Base-by-base conservation (phyloP, 306 rosid genomes). In the Purshia tridentata region DNA sequence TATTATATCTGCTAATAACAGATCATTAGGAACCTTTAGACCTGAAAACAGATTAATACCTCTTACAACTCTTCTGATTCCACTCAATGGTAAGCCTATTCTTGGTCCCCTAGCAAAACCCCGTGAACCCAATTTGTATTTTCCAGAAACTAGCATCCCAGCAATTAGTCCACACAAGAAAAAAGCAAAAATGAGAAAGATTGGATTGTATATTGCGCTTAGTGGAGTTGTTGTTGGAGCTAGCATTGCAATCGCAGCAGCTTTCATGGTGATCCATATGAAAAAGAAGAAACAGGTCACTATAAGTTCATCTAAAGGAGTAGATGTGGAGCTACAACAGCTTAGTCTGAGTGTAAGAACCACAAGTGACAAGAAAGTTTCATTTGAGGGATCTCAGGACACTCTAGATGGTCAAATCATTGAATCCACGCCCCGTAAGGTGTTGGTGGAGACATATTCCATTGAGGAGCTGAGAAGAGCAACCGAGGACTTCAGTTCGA, bases 311-410 rank as follows among this genome's bases (percentile, higher is more conserved):
- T 20, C 78, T 42, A 84, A 89, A 73, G 89, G 80, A 76, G 72
- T 78, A 4, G 96, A 91, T 19, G 51, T 88, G 81, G 98, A 91
- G 85, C 89, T 91, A 52, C 96, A 93, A 51, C 88, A 89, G 83
- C 90, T 91, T 40, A 86, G 87, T 62, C 92, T 82, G 29, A 93
- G 96, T 70, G 88, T 88, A 37, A 84, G 98, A 89, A 91, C 94
- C 5, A 84, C 89, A 19, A 85, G 92, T 49, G 94, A 88, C 72
- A 91, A 93, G 79, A 93, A 89, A 70, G 89, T 88, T 19, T 93
- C 97, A 15, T 91, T 93, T 67, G 97, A 91, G 48, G 91, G 88
- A 16, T 85, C 92, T 0, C 76, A 81, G 41, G 86, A 83, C 18
- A 51, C 83, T 39, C 74, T 72, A 52, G 91, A 86, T 10, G 78